Evolutionary conservation across 1,284 basidiomycete species (phyloP), one percentile per base, ranked within the genome.

Genomic region (Volvariella surrecta): DNA sequence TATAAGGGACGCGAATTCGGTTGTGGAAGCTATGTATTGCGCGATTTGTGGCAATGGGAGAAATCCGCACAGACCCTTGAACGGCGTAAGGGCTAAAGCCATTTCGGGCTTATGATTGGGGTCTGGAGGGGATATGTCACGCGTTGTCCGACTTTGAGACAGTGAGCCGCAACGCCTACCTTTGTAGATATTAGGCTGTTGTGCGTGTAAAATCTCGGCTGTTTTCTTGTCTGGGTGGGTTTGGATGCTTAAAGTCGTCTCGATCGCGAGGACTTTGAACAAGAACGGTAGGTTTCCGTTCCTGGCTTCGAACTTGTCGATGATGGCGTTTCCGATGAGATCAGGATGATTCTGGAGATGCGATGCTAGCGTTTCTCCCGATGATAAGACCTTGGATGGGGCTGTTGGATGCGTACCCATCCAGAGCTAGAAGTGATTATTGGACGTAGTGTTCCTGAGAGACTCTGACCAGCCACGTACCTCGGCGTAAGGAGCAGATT

Each of bases 41-140:
- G 78, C 74, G 53, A 97, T 89, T 43, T 79, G 68, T 0, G 70
- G 57, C 1, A 93, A 73, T 3, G 92, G 92, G 9, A 83, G 73
- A 67, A 96, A 97, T 22, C 93, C 93, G 58, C 92, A 96, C 57
- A 99, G 76, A 0, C 90, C 96, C 31, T 73, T 73, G 70, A 99
- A 99, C 4, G 84, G 78, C 0, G 93, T 94, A 44, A 99, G 65
- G 1, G 96, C 96, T 41, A 99, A 77, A 9, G 94, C 93, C 91
- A 99, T 96, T 62, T 99, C 96, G 2, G 96, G 96, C 65, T 97
- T 97, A 58, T 96, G 93, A 57, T 96, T 96, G 10, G 81, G 74
- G 62, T 97, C 91, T 90, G 54, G 31, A n/a, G n/a, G 28, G 28
- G 17, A 35, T 30, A 15, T 21, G 39, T 55, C 24, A 49, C 24